These are phyloP conservation scores for Sclerotinia spermophila DNA, from an alignment of 2,329 filamentous ascomycete species.

Conservation along the genomic window DNA sequence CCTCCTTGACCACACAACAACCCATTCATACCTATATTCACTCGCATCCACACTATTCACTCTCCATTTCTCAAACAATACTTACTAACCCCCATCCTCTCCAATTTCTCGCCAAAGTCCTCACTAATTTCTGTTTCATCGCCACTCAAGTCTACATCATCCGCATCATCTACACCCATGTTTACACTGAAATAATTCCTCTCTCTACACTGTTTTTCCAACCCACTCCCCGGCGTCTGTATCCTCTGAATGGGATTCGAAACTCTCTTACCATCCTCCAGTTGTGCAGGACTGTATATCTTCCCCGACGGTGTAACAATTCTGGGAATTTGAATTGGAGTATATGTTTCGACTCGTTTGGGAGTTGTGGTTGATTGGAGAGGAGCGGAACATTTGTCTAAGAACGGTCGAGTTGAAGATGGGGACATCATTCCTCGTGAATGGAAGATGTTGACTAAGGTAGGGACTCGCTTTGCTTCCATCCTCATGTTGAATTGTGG, in stretches of 20 bases:
- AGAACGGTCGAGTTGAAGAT: neutral
- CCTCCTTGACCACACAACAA: neutral
- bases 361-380: neutral
- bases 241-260: conserved; percentile 1
- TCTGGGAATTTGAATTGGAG: neutral
- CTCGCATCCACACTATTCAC: neutral
- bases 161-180: neutral
- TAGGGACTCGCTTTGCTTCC: conserved; percentile 19
- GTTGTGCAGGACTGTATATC: conserved; percentile 1
- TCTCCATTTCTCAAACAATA: neutral
- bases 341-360: neutral
- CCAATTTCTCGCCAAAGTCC: conserved; percentile 13
- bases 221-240: neutral
- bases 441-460: conserved; percentile 29
- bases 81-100: conserved; percentile 7
- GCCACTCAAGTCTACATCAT: neutral
- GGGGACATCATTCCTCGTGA: conserved; percentile 24
- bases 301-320: conserved; percentile 4
- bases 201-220: neutral
- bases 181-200: neutral
- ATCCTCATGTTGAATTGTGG: neutral
- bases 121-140: conserved; percentile 18
- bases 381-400: neutral
- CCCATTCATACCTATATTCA: neutral
- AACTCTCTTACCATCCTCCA: neutral